These are phyloP conservation scores for Chrysophaeum taylorii DNA, from an alignment of 352 stramenopile species.

Conservation along the genomic window DNA sequence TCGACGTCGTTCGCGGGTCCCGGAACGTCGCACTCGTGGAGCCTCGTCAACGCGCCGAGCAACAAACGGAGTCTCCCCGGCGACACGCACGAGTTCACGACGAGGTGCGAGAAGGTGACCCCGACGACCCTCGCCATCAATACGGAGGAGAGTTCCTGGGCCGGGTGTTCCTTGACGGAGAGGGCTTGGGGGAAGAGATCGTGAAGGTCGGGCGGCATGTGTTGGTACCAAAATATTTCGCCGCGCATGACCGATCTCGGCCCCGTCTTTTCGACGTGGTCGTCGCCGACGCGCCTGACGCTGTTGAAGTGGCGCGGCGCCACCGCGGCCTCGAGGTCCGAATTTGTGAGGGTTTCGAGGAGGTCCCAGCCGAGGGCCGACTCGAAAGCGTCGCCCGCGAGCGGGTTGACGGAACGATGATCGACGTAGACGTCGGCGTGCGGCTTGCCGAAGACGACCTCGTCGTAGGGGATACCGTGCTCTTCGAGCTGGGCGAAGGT, in stretches of 20 bases:
- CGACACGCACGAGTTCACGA: slow-evolving; percentile 22
- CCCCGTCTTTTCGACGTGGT: slow-evolving; percentile 24
- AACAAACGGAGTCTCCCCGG: slow-evolving; percentile 15
- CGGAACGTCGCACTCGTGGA: slow-evolving; percentile 12
- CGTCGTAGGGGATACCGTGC: slow-evolving; percentile 18
- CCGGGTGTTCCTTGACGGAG: slow-evolving; percentile 13
- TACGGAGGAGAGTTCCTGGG: slow-evolving; percentile 19
- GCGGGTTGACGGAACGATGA: neutral
- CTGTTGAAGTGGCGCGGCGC: slow-evolving; percentile 10
- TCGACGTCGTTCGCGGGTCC: neutral
- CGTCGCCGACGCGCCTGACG: slow-evolving; percentile 19
- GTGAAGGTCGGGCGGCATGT: slow-evolving; percentile 17
- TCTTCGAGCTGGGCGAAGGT: slow-evolving; percentile 4
- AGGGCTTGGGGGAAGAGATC: slow-evolving; percentile 21
- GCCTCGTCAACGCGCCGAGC: slow-evolving; percentile 3
- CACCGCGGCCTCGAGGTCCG: neutral
- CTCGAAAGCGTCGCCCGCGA: neutral
- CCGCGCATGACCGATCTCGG: slow-evolving; percentile 16
- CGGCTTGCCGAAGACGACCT: slow-evolving; percentile 22
- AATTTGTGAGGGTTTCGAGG: neutral
- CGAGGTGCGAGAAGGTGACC: slow-evolving; percentile 27
- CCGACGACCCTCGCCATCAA: slow-evolving; percentile 22
- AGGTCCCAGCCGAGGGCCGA: slow-evolving; percentile 19
- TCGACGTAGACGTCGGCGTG: slow-evolving; percentile 15
- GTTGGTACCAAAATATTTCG: slow-evolving; percentile 25